Base-by-base conservation (phyloP, 116 monocot genomes). In the Papilionanthe hybrid region DNA sequence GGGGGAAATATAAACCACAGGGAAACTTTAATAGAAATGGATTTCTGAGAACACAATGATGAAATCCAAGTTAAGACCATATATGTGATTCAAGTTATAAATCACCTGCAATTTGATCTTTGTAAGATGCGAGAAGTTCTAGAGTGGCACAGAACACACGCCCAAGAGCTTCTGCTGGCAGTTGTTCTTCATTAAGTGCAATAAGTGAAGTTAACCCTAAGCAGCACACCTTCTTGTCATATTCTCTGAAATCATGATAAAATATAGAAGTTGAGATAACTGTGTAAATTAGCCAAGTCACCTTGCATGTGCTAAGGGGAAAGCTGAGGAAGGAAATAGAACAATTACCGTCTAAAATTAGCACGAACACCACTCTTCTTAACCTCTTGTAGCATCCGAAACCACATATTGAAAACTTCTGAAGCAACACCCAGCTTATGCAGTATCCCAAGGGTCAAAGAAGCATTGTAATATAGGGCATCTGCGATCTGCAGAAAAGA, bases 211-310 rank as follows among this genome's bases (percentile, higher is more conserved):
- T 98, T 81, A 98, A 85, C 41, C 98, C 98, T 84, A 98, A 89
- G 75, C 91, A 91, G 80, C 96, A 96, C 56, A 98, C 87, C 83
- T 98, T 98, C 77, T 98, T 98, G 77, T 94, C 98, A 89, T 93
- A 93, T 80, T 94, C 94, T 74, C 98, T 98, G 89, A 56, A 83
- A 83, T 63, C 66, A 78, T 49, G 56, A 42, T 2, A 41, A 73
- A 5, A 47, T 72, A 1, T 68, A 15, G 22, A 56, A 44, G 68
- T 19, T 60, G 12, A 22, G 1, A 47, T n/a, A 72, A 69, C 13
- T 15, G n/a, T 60, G 12, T 19, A 56, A 42, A 79, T 18, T 65
- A 27, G 37, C 42, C 37, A 76, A 77, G 25, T 43, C 66, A 44
- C 66, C 25, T 66, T 78, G 23, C 20, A 15, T 53, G 60, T 23